Base-by-base conservation (phyloP, 2,329 filamentous ascomycete genomes). In the Exophiala lecanii-corni region DNA sequence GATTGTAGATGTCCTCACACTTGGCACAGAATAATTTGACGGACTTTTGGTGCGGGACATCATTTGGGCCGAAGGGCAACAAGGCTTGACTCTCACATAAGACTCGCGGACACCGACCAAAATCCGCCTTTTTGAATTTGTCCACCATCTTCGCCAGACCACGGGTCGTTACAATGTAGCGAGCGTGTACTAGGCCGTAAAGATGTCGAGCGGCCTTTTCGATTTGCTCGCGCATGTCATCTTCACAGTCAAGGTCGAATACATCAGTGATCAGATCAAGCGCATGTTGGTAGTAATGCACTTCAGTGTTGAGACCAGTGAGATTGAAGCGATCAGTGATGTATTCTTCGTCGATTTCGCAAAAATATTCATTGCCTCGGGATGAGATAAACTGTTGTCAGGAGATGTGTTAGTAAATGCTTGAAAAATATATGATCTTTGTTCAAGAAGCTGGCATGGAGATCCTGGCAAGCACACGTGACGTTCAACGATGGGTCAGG, bases 261-360 rank as follows among this genome's bases (percentile, higher is more conserved):
- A 97, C 91, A 60, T 98, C 92, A 38, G 92, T 98, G 45, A 98
- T 88, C 12, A 98, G 80, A 62, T 98, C 92, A 34, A 98, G 78
- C 12, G 92, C 92, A 78, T 98, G 96, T 68, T 98, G 92, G 61
- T 98, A 98, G 73, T 97, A 96, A 61, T 95, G 87, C 10, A 98
- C 92, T 64, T 98, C 92, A 25, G 88, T 91, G 69, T 97, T 96
- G 38, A 98, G 78, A 26, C 92, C 92, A 1, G 92, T 98, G 49
- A 98, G 74, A 69, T 98, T 98, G 78, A 98, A 98, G 38, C 92
- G 83, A 66, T 98, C 92, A 39, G 89, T 97, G 35, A 98, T 77
- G 67, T 98, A 98, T 60, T 98, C 92, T 66, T 98, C 92, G 67
- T 98, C 92, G 59, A 98, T 97, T 64, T 98, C 92, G 78, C 92